Evolutionary conservation across 768 basidiomycete species (phyloP).

Genomic region (Xerocomus spinulosus): DNA sequence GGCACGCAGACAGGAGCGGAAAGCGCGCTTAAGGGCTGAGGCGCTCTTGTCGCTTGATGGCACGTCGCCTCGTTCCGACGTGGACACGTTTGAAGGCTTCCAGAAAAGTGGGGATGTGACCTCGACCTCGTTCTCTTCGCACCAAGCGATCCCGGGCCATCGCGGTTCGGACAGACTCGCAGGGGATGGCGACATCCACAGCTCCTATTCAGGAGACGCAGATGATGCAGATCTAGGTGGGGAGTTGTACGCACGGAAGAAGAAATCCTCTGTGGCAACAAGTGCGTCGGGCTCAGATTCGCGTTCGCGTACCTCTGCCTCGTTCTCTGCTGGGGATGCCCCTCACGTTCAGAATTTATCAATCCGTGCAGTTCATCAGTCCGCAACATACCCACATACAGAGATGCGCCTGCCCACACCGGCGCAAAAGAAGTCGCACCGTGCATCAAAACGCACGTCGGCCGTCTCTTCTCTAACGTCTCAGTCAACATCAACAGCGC

Average conservation of each 20-base stretch:
- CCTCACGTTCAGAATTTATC: slow-evolving; percentile 21
- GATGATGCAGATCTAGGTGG: slow-evolving; percentile 63
- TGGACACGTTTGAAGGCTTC: slow-evolving; percentile 59
- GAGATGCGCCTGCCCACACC: slow-evolving; percentile 24
- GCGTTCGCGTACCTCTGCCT: slow-evolving; percentile 57
- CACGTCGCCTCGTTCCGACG: slow-evolving; percentile 14
- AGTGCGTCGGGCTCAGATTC: slow-evolving; percentile 51
- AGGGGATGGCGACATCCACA: neutral
- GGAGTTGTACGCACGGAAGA: slow-evolving; percentile 44
- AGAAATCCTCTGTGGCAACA: slow-evolving; percentile 25
- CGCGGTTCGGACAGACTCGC: slow-evolving; percentile 11
- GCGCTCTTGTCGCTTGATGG: slow-evolving; percentile 33
- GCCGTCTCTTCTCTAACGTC: slow-evolving; percentile 39
- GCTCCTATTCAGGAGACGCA: slow-evolving; percentile 27
- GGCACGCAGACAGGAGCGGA: slow-evolving; percentile 41
- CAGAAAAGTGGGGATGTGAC: slow-evolving; percentile 43
- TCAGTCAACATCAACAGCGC: slow-evolving; percentile 44
- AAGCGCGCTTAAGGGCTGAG: slow-evolving; percentile 37
- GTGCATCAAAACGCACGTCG: slow-evolving; percentile 30
- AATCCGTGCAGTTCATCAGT: slow-evolving; percentile 24
- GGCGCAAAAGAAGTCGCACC: slow-evolving; percentile 17
- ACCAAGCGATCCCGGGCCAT: neutral
- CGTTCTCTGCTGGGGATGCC: slow-evolving; percentile 31
- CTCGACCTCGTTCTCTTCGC: neutral
- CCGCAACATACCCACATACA: slow-evolving; percentile 24